These are phyloP conservation scores for Starmerella sirachaensis DNA, from an alignment of 805 yeast genomes.

Conservation along the genomic window DNA sequence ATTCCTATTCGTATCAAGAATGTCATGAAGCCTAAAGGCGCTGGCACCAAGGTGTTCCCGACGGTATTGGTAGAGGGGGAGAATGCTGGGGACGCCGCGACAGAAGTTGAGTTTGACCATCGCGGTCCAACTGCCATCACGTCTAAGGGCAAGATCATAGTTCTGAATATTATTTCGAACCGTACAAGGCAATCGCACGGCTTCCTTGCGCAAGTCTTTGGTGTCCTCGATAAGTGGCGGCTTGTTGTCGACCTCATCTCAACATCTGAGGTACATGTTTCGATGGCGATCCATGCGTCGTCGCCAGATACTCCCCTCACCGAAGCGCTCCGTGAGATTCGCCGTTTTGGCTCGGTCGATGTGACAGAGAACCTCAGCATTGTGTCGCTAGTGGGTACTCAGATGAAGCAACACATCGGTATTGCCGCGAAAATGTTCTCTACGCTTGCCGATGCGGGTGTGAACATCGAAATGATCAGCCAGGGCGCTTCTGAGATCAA, in stretches of 20 bases:
- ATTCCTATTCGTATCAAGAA: constrained; percentile 95
- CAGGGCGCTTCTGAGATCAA: constrained; percentile 98
- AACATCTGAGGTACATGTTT: constrained; percentile 94
- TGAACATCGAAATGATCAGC: constrained; percentile 94
- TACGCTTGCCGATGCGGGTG: constrained; percentile 77
- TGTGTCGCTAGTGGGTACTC: constrained; percentile 88
- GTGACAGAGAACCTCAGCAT: constrained; percentile 79
- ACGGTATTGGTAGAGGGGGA: constrained; percentile 31
- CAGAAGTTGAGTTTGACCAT: constrained; percentile 4
- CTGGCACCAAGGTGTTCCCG: constrained; percentile 89
- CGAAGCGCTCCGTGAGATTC: constrained; percentile 65
- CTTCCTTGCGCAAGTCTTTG: constrained; percentile 80
- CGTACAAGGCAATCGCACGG: constrained; percentile 89
- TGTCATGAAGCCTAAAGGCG: constrained; percentile 86
- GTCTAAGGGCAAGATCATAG: constrained; percentile 83
- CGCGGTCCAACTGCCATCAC: constrained; percentile 81
- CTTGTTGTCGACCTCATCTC: constrained; percentile 91
- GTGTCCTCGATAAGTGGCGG: constrained; percentile 69
- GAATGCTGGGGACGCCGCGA: constrained; percentile 33
- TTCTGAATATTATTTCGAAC: constrained; percentile 85
- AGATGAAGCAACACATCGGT: constrained; percentile 93
- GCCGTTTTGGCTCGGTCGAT: constrained; percentile 77
- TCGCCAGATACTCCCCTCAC: constrained; percentile 51
- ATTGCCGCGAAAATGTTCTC: constrained; percentile 96
- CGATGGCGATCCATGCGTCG: constrained; percentile 81